Base-by-base conservation (phyloP, 1,139 yeast genomes). In the Protomyces pachydermus region DNA sequence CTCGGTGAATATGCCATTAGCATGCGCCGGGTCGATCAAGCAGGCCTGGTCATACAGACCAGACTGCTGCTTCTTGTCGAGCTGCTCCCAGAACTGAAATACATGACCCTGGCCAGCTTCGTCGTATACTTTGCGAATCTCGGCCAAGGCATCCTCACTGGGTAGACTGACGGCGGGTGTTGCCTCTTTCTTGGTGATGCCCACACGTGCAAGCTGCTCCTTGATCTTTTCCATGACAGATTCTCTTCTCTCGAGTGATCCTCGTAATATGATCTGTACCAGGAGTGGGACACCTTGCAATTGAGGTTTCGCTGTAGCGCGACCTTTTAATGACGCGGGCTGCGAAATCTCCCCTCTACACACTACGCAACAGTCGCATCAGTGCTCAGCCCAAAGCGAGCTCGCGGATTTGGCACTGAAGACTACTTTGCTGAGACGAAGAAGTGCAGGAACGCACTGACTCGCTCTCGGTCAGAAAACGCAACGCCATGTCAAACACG, bases 401-500 rank as follows among this genome's bases (percentile, higher is more conserved):
- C 32, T 28, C 32, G 32, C 32, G 8, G 8, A 28, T 28, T 6
- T 28, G 32, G 32, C 32, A 28, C 32, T 28, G 32, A 28, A 28
- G 32, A 28, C 32, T 28, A 5, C 32, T 28, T 28, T 28, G 32
- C 8, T 28, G 32, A 28, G 32, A 28, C 32, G 32, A 28, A 5
- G 8, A 28, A 28, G 8, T 1, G 8, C 32, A 28, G 32, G 32
- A 28, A 4, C 8, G 32, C 32, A 28, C 32, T 28, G 32, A 28
- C 32, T 28, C 8, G 32, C 32, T 28, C 32, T 37, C 42, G 16
- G 42, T 18, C 16, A 6, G 14, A 9, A 4, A 12, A 6, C 42
- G 42, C 48, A 16, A 42, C 20, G 5, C 34, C 46, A 58, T 58
- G 71, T 69, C 71, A 42, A 98, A 93, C 84, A 93, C 98, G 4